Percentiles rank a stretch among this genome's conserved stretches.
phyloP scores from a whole-genome alignment of 306 rosid species.

The Oxytropis ochrocephala region DNA sequence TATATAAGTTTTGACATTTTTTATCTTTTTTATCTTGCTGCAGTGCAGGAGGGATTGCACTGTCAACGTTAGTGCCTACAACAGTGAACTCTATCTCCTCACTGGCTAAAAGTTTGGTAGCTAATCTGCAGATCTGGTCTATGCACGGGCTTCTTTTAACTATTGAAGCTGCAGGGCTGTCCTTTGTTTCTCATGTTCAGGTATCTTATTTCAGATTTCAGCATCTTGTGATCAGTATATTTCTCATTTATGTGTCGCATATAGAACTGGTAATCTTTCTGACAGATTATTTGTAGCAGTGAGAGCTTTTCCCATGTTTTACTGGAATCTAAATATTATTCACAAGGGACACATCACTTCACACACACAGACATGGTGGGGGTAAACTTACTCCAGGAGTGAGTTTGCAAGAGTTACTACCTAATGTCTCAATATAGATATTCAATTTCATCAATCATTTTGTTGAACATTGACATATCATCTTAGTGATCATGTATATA shows the following conservation, averaged over 20 bases:
- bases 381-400: no score
- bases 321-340: not conserved
- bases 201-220: conserved; percentile 35
- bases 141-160: conserved; percentile 98
- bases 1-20: conserved; percentile 8
- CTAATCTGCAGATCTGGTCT: conserved; percentile 89
- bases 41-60: conserved; percentile 99
- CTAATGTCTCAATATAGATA: no score
- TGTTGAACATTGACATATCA: no score
- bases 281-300: not conserved
- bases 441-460: no score
- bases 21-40: conserved; percentile 37
- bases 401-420: no score
- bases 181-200: conserved; percentile 96
- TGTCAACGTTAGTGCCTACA: conserved; percentile 89
- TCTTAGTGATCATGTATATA: no score
- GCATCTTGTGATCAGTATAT: conserved; percentile 13
- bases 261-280: conserved; percentile 14
- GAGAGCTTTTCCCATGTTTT: not conserved
- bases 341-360: not conserved
- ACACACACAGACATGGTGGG: no score
- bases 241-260: not conserved
- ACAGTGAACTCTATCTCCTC: conserved; percentile 84
- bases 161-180: conserved; percentile 96
- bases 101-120: conserved; percentile 72